A percentile compares a stretch with the other conserved stretches of the same genome.
These are phyloP conservation scores for Plicaturopsis crispa DNA, from an alignment of 768 basidiomycete genomes.

Conservation along the genomic window DNA sequence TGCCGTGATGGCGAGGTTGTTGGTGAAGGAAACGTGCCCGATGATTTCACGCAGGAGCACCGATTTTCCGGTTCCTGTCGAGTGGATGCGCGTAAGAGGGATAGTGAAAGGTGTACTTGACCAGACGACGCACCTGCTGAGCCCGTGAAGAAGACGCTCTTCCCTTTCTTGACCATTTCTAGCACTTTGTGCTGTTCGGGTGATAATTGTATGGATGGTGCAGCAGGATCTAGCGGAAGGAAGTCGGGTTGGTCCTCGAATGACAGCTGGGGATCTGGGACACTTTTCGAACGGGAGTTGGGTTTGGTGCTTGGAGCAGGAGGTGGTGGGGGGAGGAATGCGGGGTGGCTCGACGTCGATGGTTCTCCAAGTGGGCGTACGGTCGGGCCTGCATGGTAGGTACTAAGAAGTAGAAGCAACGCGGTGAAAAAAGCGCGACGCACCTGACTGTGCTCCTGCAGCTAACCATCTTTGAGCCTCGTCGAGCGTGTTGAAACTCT, in stretches of 20 bases:
- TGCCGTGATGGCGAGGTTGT: conserved; percentile 65
- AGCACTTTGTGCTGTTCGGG: conserved; percentile 45
- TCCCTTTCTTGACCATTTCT: conserved; percentile 43
- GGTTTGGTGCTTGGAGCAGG: no score
- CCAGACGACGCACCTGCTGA: conserved; percentile 51
- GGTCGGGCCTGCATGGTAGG: no score
- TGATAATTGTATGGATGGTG: conserved; percentile 32
- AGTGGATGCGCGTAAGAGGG: not conserved
- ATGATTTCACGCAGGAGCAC: conserved; percentile 76
- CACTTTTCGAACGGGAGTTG: no score
- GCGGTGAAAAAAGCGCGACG: no score
- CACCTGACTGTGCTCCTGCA: conserved; percentile 18
- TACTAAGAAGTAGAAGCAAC: no score
- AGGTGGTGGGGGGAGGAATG: no score
- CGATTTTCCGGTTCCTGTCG: conserved; percentile 73
- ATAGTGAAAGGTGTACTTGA: not conserved
- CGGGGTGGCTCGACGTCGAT: no score
- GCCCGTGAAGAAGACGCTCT: conserved; percentile 81
- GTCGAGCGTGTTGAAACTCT: conserved; percentile 36
- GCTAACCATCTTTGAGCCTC: conserved; percentile 51
- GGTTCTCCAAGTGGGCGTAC: no score
- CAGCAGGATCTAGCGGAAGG: no score
- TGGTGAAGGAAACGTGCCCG: conserved; percentile 19
- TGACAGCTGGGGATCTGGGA: no score
- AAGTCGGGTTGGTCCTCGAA: no score